phyloP scores from a whole-genome alignment of 306 rosid genomes.

The Myrica gale region DNA sequence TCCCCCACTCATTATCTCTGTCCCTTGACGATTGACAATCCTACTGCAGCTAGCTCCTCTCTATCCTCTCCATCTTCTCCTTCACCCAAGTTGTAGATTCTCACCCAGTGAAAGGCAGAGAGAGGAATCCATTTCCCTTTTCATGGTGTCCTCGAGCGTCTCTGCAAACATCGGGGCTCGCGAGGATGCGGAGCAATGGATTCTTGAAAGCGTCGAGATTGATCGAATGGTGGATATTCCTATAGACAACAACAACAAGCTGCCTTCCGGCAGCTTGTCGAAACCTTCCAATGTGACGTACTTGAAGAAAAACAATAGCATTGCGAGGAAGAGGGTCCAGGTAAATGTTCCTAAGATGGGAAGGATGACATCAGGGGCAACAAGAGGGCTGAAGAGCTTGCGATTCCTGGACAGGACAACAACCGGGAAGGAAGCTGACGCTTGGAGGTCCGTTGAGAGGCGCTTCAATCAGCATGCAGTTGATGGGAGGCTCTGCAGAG shows the following conservation, averaged over 20 bases:
- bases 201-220: slow-evolving; percentile 57
- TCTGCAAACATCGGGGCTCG: slow-evolving; percentile 18
- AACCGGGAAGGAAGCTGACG: slow-evolving; percentile 70
- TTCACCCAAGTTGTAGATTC: slow-evolving; percentile 11
- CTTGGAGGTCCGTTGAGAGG: slow-evolving; percentile 60
- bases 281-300: slow-evolving; percentile 21
- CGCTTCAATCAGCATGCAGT: slow-evolving; percentile 49
- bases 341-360: slow-evolving; percentile 18
- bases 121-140: background rate
- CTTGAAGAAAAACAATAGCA: slow-evolving; percentile 17
- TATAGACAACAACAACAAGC: background rate
- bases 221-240: slow-evolving; percentile 46
- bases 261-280: background rate
- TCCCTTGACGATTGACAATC: slow-evolving; percentile 3
- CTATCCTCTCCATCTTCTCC: background rate
- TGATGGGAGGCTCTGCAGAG: slow-evolving; percentile 53
- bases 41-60: slow-evolving; percentile 10
- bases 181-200: slow-evolving; percentile 43
- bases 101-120: background rate
- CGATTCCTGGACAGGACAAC: slow-evolving; percentile 66
- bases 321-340: slow-evolving; percentile 33
- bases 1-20: slow-evolving; percentile 21
- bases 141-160: slow-evolving; percentile 19
- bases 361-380: slow-evolving; percentile 48
- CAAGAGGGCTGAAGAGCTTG: slow-evolving; percentile 65